Conservation (phyloP, 108 stramenopile species). For the Discostella pseudostelligera region DNA sequence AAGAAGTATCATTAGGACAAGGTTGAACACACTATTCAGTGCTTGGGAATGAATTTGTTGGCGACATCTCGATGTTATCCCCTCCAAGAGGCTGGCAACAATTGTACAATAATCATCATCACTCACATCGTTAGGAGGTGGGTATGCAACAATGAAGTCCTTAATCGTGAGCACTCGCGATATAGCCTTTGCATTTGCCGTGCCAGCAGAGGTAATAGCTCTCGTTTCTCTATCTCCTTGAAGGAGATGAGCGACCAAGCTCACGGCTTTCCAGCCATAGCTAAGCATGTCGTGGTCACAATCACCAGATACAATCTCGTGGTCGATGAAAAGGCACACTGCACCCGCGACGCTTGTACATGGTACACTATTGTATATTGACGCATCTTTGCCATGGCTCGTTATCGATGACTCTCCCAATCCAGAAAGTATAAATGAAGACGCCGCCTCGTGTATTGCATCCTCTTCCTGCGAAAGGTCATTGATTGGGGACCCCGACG, state of each 20-base stretch:
- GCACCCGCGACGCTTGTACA: conserved; percentile 33
- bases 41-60: conserved; percentile 20
- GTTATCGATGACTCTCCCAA: conserved; percentile 22
- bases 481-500: not conserved
- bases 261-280: conserved; percentile 31
- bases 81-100: conserved; percentile 7
- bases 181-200: conserved; percentile 30
- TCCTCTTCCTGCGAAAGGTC: conserved; percentile 31
- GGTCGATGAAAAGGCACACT: conserved; percentile 29
- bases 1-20: conserved; percentile 38
- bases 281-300: not conserved
- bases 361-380: not conserved
- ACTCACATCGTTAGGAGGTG: not conserved
- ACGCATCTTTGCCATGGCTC: conserved; percentile 2
- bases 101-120: not conserved
- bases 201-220: conserved; percentile 29
- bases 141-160: conserved; percentile 1
- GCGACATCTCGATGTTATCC: conserved; percentile 13
- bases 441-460: conserved; percentile 47
- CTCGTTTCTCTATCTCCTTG: conserved; percentile 41
- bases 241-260: conserved; percentile 31
- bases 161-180: conserved; percentile 17
- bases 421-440: conserved; percentile 45
- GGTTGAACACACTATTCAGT: conserved; percentile 28
- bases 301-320: conserved; percentile 18